Evolutionary conservation across 768 basidiomycete species (phyloP), one percentile per base, ranked within the genome.

Genomic region (Gymnopilus dilepis): DNA sequence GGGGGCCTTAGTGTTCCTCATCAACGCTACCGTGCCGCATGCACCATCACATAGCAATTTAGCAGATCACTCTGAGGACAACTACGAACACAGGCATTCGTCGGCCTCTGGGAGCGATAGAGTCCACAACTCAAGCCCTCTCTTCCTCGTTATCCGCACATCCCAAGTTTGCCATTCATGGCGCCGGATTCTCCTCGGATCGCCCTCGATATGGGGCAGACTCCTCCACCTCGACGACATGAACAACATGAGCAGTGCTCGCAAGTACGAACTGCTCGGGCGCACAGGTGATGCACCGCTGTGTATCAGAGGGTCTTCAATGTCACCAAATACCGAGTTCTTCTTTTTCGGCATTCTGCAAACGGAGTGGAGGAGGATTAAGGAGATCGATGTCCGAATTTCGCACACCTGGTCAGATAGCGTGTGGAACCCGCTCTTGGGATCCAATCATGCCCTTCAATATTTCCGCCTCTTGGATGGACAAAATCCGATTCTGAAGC

Each of bases 161-260:
- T 62, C 61, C 21, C 61, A 62, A 51, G 61, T 62, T 4, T 62
- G 61, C 13, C 31, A 30, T n/a, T 17, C 31, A 24, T 62, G 61
- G 61, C 56, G 61, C 17, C 26, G 31, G n/a, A 30, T 62, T 21
- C 47, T 61, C 42, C 50, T 62, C 9, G 28, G 47, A n/a, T 62
- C 61, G 7, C 30, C 56, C 0, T 41, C 50, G 3, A 34, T 62
- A 6, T 62, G 56, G 61, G 61, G 55, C 2, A 50, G 34, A 31
- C 19, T 56, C 12, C 28, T 62, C 21, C 26, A 62, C 33, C 56
- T 52, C n/a, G 31, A 34, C 19, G 1, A 37, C 2, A 28, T 37
- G 33, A 15, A 9, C 17, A 19, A 5, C 3, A 0, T 11, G 11
- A 22, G 51, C 8, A 22, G 15, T 11, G 6, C 1, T 8, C 37